phyloP scores from a whole-genome alignment of 169 alveolate species.

The Pseudocohnilembus persalinus region DNA sequence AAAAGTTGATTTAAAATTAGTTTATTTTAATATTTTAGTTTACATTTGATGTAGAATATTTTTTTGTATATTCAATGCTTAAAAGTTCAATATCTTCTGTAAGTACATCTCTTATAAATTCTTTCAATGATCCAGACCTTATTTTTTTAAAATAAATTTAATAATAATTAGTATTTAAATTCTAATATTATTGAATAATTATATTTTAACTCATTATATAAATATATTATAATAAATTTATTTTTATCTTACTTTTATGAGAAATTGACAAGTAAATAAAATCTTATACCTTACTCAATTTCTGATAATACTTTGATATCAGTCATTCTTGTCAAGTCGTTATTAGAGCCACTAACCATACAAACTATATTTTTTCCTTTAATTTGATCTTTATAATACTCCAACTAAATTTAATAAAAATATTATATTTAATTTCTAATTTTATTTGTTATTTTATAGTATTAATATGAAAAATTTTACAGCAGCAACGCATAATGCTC shows the following conservation, averaged over 20 bases:
- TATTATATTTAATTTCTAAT: background rate
- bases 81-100: slow-evolving; percentile 25
- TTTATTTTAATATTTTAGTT: background rate
- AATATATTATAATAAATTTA: no score
- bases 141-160: no score
- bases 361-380: slow-evolving; percentile 48
- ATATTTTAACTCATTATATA: no score
- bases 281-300: slow-evolving; percentile 25
- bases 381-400: slow-evolving; percentile 27
- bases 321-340: slow-evolving; percentile 45
- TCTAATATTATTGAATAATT: no score
- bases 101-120: slow-evolving; percentile 30
- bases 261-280: slow-evolving; percentile 43
- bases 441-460: background rate
- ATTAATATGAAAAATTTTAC: slow-evolving; percentile 13
- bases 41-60: background rate
- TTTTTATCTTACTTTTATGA: slow-evolving; percentile 16
- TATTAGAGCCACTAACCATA: slow-evolving; percentile 38
- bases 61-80: slow-evolving; percentile 39
- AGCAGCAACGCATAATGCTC: slow-evolving; percentile 42
- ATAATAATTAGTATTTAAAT: background rate
- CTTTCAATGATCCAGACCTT: slow-evolving; percentile 35
- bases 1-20: background rate
- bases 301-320: slow-evolving; percentile 40
- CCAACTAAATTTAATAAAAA: background rate